These are phyloP conservation scores for Citrullus colocynthis DNA, from an alignment of 306 rosid genomes.

Conservation along the genomic window DNA sequence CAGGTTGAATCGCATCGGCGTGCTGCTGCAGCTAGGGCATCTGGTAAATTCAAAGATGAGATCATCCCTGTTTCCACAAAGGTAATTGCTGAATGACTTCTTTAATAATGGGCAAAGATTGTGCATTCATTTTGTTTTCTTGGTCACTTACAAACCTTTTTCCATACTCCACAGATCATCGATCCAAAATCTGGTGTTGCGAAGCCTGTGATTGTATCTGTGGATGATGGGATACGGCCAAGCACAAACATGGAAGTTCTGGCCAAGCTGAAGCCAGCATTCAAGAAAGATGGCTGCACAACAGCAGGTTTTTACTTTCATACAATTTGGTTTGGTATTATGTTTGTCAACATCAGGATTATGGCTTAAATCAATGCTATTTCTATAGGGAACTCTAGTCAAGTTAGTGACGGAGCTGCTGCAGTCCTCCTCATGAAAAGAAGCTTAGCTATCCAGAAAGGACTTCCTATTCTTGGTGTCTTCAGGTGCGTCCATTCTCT, in stretches of 20 bases:
- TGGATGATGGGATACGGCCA: conserved; percentile 78
- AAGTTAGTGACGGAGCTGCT: conserved; percentile 86
- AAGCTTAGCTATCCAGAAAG: conserved; percentile 60
- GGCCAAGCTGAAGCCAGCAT: conserved; percentile 81
- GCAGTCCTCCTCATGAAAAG: conserved; percentile 95
- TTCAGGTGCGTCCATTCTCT: conserved; percentile 41
- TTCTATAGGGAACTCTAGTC: conserved; percentile 78
- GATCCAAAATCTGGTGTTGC: conserved; percentile 77
- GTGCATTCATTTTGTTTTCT: background rate
- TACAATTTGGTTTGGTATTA: background rate
- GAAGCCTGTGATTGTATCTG: conserved; percentile 50
- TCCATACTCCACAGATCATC: conserved; percentile 35
- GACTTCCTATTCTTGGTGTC: conserved; percentile 73
- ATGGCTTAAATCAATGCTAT: background rate
- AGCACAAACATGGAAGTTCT: conserved; percentile 41
- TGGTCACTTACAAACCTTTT: conserved; percentile 5
- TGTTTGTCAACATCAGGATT: background rate
- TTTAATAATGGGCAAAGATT: background rate
- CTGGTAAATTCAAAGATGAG: conserved; percentile 89
- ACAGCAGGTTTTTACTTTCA: conserved; percentile 48
- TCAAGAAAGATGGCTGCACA: conserved; percentile 61
- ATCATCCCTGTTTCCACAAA: conserved; percentile 73
- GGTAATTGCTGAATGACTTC: conserved; percentile 26
- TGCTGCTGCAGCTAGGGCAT: conserved; percentile 64
- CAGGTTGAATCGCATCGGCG: conserved; percentile 87